Evolutionary conservation across 352 stramenopile genomes (phyloP).

Genomic region (Peronospora farinosa): DNA sequence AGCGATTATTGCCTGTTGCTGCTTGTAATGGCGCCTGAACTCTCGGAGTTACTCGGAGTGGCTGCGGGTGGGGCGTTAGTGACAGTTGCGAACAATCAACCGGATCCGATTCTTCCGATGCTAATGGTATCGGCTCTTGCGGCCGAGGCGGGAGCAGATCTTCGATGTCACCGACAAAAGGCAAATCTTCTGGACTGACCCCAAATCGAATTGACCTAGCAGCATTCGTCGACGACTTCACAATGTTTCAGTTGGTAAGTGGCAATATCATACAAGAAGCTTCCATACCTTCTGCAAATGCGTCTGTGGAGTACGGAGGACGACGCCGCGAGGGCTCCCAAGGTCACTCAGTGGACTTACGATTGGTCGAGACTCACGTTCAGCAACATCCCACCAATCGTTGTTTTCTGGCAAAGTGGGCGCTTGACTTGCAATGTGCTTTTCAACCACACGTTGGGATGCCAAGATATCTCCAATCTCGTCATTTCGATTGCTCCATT

Average conservation of each 20-base stretch:
- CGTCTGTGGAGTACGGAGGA: slow-evolving; percentile 14
- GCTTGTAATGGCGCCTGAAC: slow-evolving; percentile 4
- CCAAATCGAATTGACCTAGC: slow-evolving; percentile 15
- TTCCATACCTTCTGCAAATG: slow-evolving; percentile 27
- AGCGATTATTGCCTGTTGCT: slow-evolving; percentile 13
- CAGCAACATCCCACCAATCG: slow-evolving; percentile 53
- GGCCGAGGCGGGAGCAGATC: slow-evolving; percentile 52
- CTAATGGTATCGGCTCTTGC: slow-evolving; percentile 15
- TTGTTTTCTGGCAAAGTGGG: slow-evolving; percentile 9
- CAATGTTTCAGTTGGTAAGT: not conserved
- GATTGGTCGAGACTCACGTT: slow-evolving; percentile 20
- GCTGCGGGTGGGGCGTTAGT: slow-evolving; percentile 42
- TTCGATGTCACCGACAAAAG: slow-evolving; percentile 49
- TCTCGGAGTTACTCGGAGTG: slow-evolving; percentile 11
- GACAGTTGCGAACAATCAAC: slow-evolving; percentile 37
- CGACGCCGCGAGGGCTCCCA: slow-evolving; percentile 40
- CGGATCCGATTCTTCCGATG: slow-evolving; percentile 45
- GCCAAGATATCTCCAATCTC: slow-evolving; percentile 71
- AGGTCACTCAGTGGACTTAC: slow-evolving; percentile 43
- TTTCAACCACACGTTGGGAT: slow-evolving; percentile 39
- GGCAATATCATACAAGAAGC: not conserved
- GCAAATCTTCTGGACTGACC: slow-evolving; percentile 30
- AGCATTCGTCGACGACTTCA: slow-evolving; percentile 17
- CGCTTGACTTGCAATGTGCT: slow-evolving; percentile 4
- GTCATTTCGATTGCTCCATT: slow-evolving; percentile 22